These are phyloP conservation scores for Ogataea populi-albae DNA, from an alignment of 805 yeast species.

Conservation along the genomic window DNA sequence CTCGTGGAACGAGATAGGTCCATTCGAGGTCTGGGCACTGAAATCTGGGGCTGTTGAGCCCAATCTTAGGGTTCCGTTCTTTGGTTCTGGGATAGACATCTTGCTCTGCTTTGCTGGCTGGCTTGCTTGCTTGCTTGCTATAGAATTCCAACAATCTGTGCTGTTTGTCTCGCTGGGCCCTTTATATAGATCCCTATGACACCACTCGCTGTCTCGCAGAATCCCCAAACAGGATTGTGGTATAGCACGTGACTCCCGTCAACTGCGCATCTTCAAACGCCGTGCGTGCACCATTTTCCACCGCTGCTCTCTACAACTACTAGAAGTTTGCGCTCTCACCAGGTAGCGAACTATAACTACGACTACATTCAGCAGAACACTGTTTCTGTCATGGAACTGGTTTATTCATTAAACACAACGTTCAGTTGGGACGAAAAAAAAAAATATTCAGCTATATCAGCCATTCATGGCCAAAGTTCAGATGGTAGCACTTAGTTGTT, in stretches of 20 bases:
- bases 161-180: conserved; percentile 1
- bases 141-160: background rate
- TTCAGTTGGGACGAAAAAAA: conserved; percentile 18
- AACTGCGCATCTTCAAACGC: too few relatives aligned
- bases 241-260: conserved; percentile 16
- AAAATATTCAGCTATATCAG: conserved; percentile 4
- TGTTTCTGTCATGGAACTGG: conserved; percentile 32
- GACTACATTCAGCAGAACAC: too few relatives aligned
- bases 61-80: conserved; percentile 39
- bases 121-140: too few relatives aligned
- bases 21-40: conserved; percentile 59
- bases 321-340: too few relatives aligned
- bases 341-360: too few relatives aligned
- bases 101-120: too few relatives aligned
- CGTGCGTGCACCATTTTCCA: too few relatives aligned
- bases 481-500: conserved; percentile 61
- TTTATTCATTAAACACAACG: conserved; percentile 42
- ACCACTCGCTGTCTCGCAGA: conserved; percentile 1
- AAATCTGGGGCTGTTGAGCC: conserved; percentile 73
- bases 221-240: conserved; percentile 7
- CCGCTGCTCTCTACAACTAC: too few relatives aligned
- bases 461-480: conserved; percentile 17
- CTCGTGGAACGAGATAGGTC: conserved; percentile 61
- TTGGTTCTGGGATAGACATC: conserved; percentile 42
- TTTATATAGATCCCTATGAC: conserved; percentile 2